Evolutionary conservation across 106 monocot species (phyloP).

Genomic region (Dactylorhiza incarnata): DNA sequence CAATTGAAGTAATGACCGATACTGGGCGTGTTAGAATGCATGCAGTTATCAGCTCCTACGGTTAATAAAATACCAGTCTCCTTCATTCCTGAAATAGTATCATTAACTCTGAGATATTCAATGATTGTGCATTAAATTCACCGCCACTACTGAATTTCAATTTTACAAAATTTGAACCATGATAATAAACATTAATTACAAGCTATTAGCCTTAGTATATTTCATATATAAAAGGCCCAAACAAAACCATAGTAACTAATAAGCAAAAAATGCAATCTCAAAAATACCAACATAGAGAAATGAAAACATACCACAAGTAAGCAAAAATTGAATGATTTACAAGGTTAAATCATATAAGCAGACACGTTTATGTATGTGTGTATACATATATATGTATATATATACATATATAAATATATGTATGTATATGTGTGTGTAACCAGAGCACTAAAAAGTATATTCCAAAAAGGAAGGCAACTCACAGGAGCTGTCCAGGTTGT

Average conservation of each 20-base stretch:
- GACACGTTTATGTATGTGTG: neutral
- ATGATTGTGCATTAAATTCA: too few relatives aligned
- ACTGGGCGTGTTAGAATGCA: too few relatives aligned
- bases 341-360: neutral
- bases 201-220: neutral
- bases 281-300: neutral
- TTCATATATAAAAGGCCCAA: neutral
- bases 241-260: neutral
- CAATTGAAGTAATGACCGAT: too few relatives aligned
- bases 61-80: too few relatives aligned
- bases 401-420: too few relatives aligned
- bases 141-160: neutral
- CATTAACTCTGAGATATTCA: too few relatives aligned
- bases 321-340: neutral
- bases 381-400: too few relatives aligned
- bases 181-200: neutral
- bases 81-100: too few relatives aligned
- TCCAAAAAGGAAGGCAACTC: neutral
- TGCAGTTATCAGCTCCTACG: too few relatives aligned
- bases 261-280: neutral
- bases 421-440: neutral
- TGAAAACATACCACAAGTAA: neutral
- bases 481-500: constrained; percentile 5
- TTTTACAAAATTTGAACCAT: neutral
- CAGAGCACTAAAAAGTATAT: neutral